These are phyloP conservation scores for Spathaspora hagerdaliae DNA, from an alignment of 805 yeast genomes.

Conservation along the genomic window DNA sequence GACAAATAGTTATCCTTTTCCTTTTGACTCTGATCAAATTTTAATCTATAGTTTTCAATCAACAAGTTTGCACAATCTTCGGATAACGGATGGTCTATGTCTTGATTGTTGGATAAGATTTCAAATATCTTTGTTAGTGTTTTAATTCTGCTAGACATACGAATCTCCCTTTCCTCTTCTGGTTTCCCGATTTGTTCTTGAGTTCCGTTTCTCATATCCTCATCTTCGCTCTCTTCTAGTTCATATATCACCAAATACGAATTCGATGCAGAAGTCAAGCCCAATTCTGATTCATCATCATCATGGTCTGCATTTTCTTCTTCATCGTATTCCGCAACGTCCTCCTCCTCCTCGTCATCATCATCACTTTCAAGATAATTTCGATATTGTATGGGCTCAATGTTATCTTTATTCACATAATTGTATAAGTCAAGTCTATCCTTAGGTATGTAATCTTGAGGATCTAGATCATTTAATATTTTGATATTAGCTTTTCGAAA, in stretches of 20 bases:
- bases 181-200: not conserved
- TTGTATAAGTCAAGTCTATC: constrained; percentile 35
- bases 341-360: constrained; percentile 13
- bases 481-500: constrained; percentile 9
- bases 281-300: not conserved
- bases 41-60: constrained; percentile 58
- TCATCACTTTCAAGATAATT: constrained; percentile 30
- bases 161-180: constrained; percentile 12
- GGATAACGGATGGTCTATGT: constrained; percentile 82
- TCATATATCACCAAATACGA: constrained; percentile 8
- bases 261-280: constrained; percentile 1
- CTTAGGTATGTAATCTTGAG: constrained; percentile 32
- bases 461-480: constrained; percentile 18
- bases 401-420: constrained; percentile 20
- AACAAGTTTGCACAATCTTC: constrained; percentile 74
- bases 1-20: constrained; percentile 78
- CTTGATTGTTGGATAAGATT: constrained; percentile 62
- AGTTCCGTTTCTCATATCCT: constrained; percentile 1
- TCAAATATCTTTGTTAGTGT: constrained; percentile 66
- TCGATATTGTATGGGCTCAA: constrained; percentile 19
- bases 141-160: constrained; percentile 47
- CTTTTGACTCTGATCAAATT: constrained; percentile 66
- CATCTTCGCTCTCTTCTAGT: constrained; percentile 4
- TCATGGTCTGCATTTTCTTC: constrained; percentile 7
- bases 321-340: constrained; percentile 13